These are phyloP conservation scores for Neocatenulostroma microsporum DNA, from an alignment of 2,329 filamentous ascomycete genomes.

Conservation along the genomic window DNA sequence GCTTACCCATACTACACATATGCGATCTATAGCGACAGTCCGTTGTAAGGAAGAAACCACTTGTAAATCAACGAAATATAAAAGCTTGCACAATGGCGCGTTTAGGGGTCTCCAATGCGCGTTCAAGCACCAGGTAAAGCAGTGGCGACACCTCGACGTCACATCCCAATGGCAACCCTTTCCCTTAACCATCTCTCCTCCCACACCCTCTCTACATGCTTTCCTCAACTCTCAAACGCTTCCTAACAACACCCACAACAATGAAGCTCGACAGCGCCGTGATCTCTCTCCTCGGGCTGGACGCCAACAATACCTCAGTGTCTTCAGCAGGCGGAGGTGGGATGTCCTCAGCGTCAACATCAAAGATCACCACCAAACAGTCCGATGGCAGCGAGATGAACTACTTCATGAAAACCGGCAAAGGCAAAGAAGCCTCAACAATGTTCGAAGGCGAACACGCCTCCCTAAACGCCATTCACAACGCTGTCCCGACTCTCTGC, in stretches of 20 bases:
- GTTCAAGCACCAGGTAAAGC: too few relatives aligned
- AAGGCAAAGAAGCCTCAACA: conserved; percentile 49
- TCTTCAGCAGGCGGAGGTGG: conserved; percentile 58
- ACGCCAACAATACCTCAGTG: conserved; percentile 48
- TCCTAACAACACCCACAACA: conserved; percentile 9
- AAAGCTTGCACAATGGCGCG: too few relatives aligned
- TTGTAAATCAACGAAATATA: too few relatives aligned
- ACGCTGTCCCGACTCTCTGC: conserved; percentile 64
- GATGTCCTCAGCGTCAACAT: conserved; percentile 57
- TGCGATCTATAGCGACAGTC: too few relatives aligned
- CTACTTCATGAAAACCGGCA: conserved; percentile 68
- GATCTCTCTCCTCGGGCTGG: conserved; percentile 51
- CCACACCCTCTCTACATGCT: too few relatives aligned
- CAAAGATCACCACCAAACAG: conserved; percentile 46
- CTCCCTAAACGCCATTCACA: conserved; percentile 74
- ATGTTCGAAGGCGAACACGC: conserved; percentile 78
- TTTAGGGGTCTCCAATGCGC: too few relatives aligned
- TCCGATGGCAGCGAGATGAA: conserved; percentile 44
- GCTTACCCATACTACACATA: too few relatives aligned
- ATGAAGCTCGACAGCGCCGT: conserved; percentile 58
- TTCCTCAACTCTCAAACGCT: too few relatives aligned
- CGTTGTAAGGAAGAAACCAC: too few relatives aligned
- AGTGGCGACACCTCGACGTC: too few relatives aligned
- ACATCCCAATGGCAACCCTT: too few relatives aligned
- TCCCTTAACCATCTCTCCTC: too few relatives aligned